A percentile compares a stretch with the other conserved stretches of the same genome.
Evolutionary conservation across 495 filamentous ascomycete genomes (phyloP).

Genomic region (Daldinia childiae): DNA sequence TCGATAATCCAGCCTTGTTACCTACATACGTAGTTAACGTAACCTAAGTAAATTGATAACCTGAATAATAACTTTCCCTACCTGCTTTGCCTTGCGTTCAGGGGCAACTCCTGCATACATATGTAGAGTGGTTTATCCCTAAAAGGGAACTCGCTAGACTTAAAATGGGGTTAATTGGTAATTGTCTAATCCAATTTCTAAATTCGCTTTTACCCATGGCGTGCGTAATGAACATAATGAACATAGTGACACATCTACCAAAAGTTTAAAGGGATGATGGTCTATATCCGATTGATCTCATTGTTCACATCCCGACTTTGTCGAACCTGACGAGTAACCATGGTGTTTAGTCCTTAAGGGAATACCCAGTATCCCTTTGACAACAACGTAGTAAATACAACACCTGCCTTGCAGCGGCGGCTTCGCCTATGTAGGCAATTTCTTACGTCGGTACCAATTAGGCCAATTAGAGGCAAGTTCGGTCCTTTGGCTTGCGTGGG

Average conservation of each 20-base stretch:
- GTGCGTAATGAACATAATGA: not conserved
- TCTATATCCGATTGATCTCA: not conserved
- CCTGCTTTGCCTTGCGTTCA: conserved; percentile 25
- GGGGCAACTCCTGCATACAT: conserved; percentile 27
- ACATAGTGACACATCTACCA: not conserved
- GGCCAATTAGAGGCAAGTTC: conserved; percentile 31
- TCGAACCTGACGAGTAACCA: not conserved
- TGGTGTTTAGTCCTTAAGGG: not conserved
- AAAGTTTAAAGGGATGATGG: conserved; percentile 10
- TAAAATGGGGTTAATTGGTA: not conserved
- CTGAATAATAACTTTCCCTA: conserved; percentile 12
- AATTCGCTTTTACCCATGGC: not conserved
- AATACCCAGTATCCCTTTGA: conserved; percentile 19
- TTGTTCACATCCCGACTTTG: conserved; percentile 9
- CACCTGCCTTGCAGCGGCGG: conserved; percentile 25
- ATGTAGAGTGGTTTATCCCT: conserved; percentile 20
- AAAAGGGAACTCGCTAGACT: conserved; percentile 16
- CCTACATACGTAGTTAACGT: conserved; percentile 12
- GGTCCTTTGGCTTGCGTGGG: conserved; percentile 35
- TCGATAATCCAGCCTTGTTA: conserved; percentile 30
- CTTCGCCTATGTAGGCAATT: conserved; percentile 18
- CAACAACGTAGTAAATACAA: conserved; percentile 32
- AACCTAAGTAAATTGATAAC: conserved; percentile 20
- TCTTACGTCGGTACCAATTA: conserved; percentile 20
- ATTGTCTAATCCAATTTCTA: conserved; percentile 6